Evolutionary conservation across 2,329 filamentous ascomycete species (phyloP).

Genomic region (Zarea fungicola): DNA sequence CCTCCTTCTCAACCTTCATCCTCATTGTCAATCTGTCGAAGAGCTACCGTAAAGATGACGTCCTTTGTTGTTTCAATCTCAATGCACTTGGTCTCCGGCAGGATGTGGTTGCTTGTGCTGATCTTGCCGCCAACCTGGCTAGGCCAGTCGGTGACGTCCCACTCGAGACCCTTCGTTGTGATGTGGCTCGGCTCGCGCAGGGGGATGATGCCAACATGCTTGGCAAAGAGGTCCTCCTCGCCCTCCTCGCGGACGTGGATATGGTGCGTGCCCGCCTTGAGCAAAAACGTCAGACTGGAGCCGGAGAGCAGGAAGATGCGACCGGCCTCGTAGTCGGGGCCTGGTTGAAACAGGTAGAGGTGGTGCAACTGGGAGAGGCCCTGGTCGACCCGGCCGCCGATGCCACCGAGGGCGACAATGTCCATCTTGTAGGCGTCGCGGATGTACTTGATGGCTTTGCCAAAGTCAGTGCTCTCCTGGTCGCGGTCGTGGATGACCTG

Average conservation of each 20-base stretch:
- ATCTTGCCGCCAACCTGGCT: slow-evolving; percentile 69
- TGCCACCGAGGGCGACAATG: slow-evolving; percentile 76
- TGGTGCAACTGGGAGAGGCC: slow-evolving; percentile 86
- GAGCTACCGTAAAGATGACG: slow-evolving; percentile 70
- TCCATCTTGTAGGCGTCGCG: slow-evolving; percentile 42
- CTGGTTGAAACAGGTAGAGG: slow-evolving; percentile 59
- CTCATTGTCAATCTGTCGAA: slow-evolving; percentile 36
- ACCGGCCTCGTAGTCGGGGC: slow-evolving; percentile 45
- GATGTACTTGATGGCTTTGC: slow-evolving; percentile 67
- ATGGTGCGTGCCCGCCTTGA: slow-evolving; percentile 62
- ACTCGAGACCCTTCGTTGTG: slow-evolving; percentile 75
- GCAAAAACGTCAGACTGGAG: slow-evolving; percentile 74
- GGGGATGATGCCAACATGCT: slow-evolving; percentile 82
- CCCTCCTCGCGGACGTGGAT: slow-evolving; percentile 57
- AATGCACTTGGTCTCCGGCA: slow-evolving; percentile 53
- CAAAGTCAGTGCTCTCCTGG: slow-evolving; percentile 87
- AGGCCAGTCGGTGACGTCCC: slow-evolving; percentile 81
- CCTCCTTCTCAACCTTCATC: slow-evolving; percentile 19
- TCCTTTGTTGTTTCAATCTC: slow-evolving; percentile 57
- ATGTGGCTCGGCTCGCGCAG: slow-evolving; percentile 75
- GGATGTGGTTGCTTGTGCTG: slow-evolving; percentile 77
- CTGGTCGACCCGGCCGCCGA: slow-evolving; percentile 90
- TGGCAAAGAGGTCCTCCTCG: slow-evolving; percentile 56
- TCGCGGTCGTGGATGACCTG: slow-evolving; percentile 66
- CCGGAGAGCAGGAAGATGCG: slow-evolving; percentile 75